Base-by-base conservation (phyloP, 495 filamentous ascomycete genomes). In the Hyaloscypha bicolor region DNA sequence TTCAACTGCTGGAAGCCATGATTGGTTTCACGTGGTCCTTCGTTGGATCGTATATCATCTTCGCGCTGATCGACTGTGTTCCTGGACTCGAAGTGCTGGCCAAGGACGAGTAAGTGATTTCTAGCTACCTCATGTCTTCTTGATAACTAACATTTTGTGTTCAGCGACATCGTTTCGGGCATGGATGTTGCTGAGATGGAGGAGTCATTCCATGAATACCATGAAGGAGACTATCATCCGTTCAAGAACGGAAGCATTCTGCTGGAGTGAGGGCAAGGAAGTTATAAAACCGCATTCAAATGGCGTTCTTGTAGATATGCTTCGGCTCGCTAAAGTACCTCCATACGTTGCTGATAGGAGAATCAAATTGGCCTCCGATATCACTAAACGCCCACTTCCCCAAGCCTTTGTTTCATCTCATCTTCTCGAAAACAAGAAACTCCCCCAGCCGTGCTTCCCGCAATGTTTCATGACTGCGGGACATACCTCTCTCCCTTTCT, bases 1-100 rank as follows among this genome's bases (percentile, higher is more conserved):
- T 93, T 77, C 94, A 97, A 77, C 79, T 96, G 58, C 90, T 93
- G 45, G 94, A 96, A 77, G 94, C 92, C 0, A 81, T 91, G 60
- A 82, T 91, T 11, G 93, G 93, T 57, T 89, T 92, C 68, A 85
- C 83, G 30, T 97, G 97, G 80, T 92, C 93, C 4, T 97, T 98
- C 74, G 82, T 85, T 61, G 91, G 91, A 33, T 92, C 92, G 29
- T 91, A 88, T 77, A 77, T 96, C 62, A 96, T 98, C 70, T 84
- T 96, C 31, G 91, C 94, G 71, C 58, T 95, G 65, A 87, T 97
- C 77, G 95, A 96, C 75, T 82, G 93, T 67, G 86, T 97, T 48
- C 93, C 94, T 8, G 91, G 91, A 9, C 81, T 97, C 14, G 87
- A 86, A 68, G 88, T 98, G 56, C 90, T 94, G 58, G 90, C 90